Evolutionary conservation across 179 eudicot species (phyloP).

Genomic region (Spergularia azorica): DNA sequence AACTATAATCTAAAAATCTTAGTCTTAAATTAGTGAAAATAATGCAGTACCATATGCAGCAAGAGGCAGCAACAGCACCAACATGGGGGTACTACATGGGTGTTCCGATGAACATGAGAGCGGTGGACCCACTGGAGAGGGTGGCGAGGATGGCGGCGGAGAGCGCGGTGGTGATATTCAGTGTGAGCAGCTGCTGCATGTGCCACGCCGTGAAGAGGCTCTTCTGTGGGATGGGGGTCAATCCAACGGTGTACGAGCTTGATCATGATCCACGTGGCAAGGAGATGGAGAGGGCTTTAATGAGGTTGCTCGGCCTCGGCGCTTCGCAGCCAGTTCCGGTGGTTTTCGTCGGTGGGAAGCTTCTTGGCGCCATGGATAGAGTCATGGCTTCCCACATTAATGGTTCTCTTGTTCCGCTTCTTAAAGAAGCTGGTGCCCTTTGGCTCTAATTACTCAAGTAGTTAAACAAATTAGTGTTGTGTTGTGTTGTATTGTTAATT

Average conservation of each 20-base stretch:
- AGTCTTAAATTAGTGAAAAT: conserved; percentile 1
- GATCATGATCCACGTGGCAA: conserved; percentile 60
- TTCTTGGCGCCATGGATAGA: conserved; percentile 69
- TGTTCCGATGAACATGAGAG: conserved; percentile 12
- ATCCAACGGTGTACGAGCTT: conserved; percentile 64
- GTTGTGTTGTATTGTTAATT: not conserved
- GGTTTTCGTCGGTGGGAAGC: conserved; percentile 71
- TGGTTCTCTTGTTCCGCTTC: conserved; percentile 78
- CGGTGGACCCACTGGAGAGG: conserved; percentile 50
- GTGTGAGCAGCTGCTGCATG: conserved; percentile 72
- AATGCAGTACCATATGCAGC: conserved; percentile 44
- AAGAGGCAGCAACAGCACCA: conserved; percentile 26
- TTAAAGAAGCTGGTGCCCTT: conserved; percentile 78
- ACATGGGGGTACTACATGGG: conserved; percentile 45
- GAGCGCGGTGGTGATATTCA: conserved; percentile 79
- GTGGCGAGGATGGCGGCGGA: conserved; percentile 54
- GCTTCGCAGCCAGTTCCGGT: conserved; percentile 60
- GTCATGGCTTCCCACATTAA: conserved; percentile 77
- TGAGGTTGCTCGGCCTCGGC: conserved; percentile 45
- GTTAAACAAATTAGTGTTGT: no score
- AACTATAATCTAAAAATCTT: not conserved
- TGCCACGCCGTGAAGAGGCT: conserved; percentile 72
- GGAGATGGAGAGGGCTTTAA: conserved; percentile 59
- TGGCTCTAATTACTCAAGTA: conserved; percentile 56
- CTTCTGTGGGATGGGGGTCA: conserved; percentile 68